phyloP scores from a whole-genome alignment of 768 basidiomycete genomes.

The Pleurotus tuber-regium region DNA sequence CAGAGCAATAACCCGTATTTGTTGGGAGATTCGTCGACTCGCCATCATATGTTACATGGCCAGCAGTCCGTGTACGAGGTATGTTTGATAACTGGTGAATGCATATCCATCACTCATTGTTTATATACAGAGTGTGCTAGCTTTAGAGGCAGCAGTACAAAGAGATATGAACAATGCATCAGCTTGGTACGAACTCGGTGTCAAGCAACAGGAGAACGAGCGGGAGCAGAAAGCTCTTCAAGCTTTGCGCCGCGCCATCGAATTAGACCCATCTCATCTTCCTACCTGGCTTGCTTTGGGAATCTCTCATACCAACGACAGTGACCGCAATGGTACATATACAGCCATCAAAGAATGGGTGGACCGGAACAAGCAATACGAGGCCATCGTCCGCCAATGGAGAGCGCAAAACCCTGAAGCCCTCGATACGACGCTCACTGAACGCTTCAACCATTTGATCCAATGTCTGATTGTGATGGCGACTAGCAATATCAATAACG shows the following conservation, averaged over 20 bases:
- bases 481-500: slow-evolving; percentile 48
- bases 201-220: slow-evolving; percentile 98
- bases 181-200: slow-evolving; percentile 91
- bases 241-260: slow-evolving; percentile 77
- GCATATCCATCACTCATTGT: slow-evolving; percentile 16
- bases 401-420: slow-evolving; percentile 28
- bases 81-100: too few relatives aligned
- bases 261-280: slow-evolving; percentile 74
- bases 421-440: slow-evolving; percentile 26
- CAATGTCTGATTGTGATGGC: slow-evolving; percentile 84
- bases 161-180: slow-evolving; percentile 63
- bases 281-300: slow-evolving; percentile 89
- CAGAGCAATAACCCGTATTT: slow-evolving; percentile 79
- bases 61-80: slow-evolving; percentile 42
- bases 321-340: slow-evolving; percentile 69
- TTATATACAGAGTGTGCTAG: slow-evolving; percentile 68
- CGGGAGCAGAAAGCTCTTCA: slow-evolving; percentile 87
- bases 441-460: slow-evolving; percentile 56
- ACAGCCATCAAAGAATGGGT: slow-evolving; percentile 87
- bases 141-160: slow-evolving; percentile 88
- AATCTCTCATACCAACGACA: slow-evolving; percentile 90
- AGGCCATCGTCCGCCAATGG: slow-evolving; percentile 39
- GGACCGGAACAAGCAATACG: slow-evolving; percentile 56
- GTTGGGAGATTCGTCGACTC: slow-evolving; percentile 55
- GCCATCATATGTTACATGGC: slow-evolving; percentile 42